Evolutionary conservation across 345 rosid species (phyloP).

Genomic region (Pelargonium nanum): DNA sequence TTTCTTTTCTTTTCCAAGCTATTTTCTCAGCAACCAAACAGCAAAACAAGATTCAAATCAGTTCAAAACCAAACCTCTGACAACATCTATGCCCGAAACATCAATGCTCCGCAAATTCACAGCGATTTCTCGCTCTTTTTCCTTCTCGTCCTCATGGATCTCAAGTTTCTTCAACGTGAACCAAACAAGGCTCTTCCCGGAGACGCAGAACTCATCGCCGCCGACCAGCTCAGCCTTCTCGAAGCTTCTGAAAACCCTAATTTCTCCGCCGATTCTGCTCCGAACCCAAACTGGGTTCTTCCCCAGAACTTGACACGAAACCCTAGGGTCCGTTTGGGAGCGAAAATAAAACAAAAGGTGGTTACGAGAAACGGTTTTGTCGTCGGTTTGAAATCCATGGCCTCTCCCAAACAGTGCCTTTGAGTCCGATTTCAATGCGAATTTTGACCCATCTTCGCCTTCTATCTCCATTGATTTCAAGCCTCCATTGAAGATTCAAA

Average conservation of each 20-base stretch:
- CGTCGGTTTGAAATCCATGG: constrained; percentile 31
- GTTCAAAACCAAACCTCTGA: constrained; percentile 34
- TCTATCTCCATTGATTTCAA: constrained; percentile 60
- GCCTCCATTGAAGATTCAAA: no score
- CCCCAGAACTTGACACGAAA: constrained; percentile 49
- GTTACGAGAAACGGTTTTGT: constrained; percentile 54
- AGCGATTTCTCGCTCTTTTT: constrained; percentile 17
- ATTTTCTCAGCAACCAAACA: neutral
- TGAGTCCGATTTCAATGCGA: constrained; percentile 19
- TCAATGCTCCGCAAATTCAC: constrained; percentile 14
- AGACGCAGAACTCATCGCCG: constrained; percentile 55
- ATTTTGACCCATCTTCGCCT: constrained; percentile 54
- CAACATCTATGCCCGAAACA: constrained; percentile 35
- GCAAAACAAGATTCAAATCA: neutral
- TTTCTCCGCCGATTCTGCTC: constrained; percentile 18
- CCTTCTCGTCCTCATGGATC: constrained; percentile 18
- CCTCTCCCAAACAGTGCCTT: constrained; percentile 49
- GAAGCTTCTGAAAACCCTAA: constrained; percentile 31
- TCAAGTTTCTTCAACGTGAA: constrained; percentile 32
- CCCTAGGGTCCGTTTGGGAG: constrained; percentile 27
- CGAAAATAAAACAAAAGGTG: constrained; percentile 31
- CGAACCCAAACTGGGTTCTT: constrained; percentile 63
- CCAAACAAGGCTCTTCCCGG: constrained; percentile 47
- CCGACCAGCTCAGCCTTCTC: constrained; percentile 38
- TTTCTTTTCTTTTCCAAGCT: neutral